Percentiles rank a stretch among this genome's conserved stretches.
phyloP scores from a whole-genome alignment of 352 stramenopile species.

The Phytophthora vignae region DNA sequence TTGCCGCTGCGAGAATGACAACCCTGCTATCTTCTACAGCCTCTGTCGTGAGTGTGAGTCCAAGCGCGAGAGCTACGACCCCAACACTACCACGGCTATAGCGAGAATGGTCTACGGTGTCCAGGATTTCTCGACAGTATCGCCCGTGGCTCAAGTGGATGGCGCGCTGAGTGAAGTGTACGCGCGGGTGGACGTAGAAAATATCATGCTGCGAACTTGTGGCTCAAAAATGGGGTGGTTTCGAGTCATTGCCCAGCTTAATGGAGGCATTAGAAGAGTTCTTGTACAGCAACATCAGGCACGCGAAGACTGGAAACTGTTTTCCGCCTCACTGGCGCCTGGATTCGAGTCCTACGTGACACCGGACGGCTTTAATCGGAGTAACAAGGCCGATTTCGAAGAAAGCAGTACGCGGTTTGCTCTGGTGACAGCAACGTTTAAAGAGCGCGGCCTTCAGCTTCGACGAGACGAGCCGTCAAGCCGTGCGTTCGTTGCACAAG shows the following conservation, averaged over 20 bases:
- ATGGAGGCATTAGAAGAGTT: background rate
- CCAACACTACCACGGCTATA: background rate
- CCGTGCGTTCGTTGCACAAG: constrained; percentile 7
- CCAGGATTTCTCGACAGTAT: background rate
- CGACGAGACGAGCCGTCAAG: constrained; percentile 9
- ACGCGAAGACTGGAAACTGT: constrained; percentile 8
- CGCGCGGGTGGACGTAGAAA: constrained; percentile 15
- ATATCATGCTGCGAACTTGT: constrained; percentile 13
- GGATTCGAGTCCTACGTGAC: constrained; percentile 7
- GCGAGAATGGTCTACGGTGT: constrained; percentile 20
- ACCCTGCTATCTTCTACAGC: constrained; percentile 6
- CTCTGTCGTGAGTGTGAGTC: constrained; percentile 12
- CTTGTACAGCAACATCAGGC: constrained; percentile 12
- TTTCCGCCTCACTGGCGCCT: constrained; percentile 10
- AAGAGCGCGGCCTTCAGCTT: constrained; percentile 9
- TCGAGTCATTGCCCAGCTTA: constrained; percentile 3
- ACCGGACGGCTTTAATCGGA: background rate
- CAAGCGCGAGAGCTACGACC: background rate
- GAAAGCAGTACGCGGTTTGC: constrained; percentile 7
- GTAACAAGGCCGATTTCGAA: background rate
- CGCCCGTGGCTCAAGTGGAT: background rate
- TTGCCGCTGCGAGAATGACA: constrained; percentile 20
- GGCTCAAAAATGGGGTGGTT: constrained; percentile 20
- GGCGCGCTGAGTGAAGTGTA: background rate
- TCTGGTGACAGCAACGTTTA: constrained; percentile 6